Evolutionary conservation across 202 grass and related monocot genomes (phyloP), one percentile per base, ranked within the genome.

Genomic region (Cymbopogon flexuosus): DNA sequence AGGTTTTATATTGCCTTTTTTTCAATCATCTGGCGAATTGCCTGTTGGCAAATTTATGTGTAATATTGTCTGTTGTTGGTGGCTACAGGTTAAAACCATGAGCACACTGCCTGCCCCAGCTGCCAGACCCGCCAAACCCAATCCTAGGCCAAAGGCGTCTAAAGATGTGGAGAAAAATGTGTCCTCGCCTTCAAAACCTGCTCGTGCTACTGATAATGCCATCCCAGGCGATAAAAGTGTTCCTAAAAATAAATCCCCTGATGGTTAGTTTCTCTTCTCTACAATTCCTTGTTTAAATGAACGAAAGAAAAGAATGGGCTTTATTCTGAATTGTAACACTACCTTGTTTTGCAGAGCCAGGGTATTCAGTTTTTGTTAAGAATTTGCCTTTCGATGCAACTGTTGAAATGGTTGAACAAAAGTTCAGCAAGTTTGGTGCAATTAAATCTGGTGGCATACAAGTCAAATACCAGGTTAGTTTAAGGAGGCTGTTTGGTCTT

Each of bases 281-380:
- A 13, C 0, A 29, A 5, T 29, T 29, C 23, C 2, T 39, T 12
- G 13, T 46, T 65, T 65, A 0, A 30, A 57, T 6, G 14, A 65
- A 49, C 19, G 5, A 21, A 14, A 7, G 8, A 21, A 12, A 68
- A 68, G 3, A 62, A 69, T 9, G 22, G 40, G 9, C 69, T 37
- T 62, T 75, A 14, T 63, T 46, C 57, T 78, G 27, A 42, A 70
- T 10, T 61, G 14, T 68, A 52, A 46, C 34, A 30, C 10, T 37
- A 3, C 8, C 18, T 81, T 76, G 16, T 75, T 85, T 1, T 86
- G 6, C 62, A 95, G 95, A 66, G 73, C 83, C 84, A 68, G 95
- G 92, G 6, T 84, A 91, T 87, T 95, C 95, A 40, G 68, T 95
- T 80, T 98, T 82, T 84, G 86, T 98, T n/a, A 90, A 89, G 62